Evolutionary conservation across 2,329 filamentous ascomycete species (phyloP), one percentile per base, ranked within the genome.

Genomic region (Tolypocladium tropicale): DNA sequence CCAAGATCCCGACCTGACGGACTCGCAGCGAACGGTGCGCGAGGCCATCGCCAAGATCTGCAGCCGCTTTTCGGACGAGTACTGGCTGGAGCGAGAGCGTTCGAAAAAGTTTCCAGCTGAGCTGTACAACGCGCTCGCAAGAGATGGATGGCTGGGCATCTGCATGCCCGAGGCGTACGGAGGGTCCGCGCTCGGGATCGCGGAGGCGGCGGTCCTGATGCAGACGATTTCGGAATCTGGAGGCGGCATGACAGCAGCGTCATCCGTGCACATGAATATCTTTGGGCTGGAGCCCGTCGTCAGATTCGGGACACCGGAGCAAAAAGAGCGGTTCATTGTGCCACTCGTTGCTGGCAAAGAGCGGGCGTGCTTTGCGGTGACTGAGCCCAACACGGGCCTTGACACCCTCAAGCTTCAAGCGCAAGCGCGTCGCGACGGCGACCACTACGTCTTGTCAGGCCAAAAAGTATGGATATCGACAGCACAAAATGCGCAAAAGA

Each of bases 381-480:
- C 88, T n/a, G 89, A 93, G 67, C 89, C 89, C 0, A 86, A 91
- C 60, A 84, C 88, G 0, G 89, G 90, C 0, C 79, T 95, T 1
- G 87, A 95, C 57, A 95, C 89, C 0, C 74, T 92, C 14, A 82
- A 84, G 41, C 74, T 95, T 4, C 78, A 76, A 48, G 93, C 89
- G 0, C 71, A 73, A 7, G 89, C 89, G 0, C 78, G 70, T 60
- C 65, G 69, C 36, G 56, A 59, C 2, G 83, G 83, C 23, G 81
- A 80, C 14, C 77, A 74, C 5, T 95, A 92, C 67, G 75, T 72
- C 1, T 78, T 95, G 11, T 82, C 82, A 0, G 89, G 90, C 0
- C 88, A 93, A 67, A 95, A 95, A 73, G 92, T 93, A 56, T 95
- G 90, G 90, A 95, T 94, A 55, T 89, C 89, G 0, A 91, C 83